Evolutionary conservation across 441 rosid species (phyloP), one percentile per base, ranked within the genome.

Genomic region (Erodium moschatum): DNA sequence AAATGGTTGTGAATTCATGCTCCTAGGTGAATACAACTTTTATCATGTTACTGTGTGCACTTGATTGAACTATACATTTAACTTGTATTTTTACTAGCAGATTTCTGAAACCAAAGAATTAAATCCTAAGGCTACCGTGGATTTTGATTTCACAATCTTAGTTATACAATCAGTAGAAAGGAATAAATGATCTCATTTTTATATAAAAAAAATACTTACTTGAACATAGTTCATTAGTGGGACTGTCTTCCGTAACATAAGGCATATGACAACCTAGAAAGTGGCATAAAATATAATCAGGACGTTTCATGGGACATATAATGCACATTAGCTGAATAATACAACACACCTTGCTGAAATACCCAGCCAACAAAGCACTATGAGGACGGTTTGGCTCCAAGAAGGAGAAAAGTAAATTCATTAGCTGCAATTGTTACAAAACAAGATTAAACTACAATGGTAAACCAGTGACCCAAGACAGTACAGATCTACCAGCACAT

Each of bases 331-430:
- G 20, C 68, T n/a, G 11, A 38, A 68, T 18, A 35, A 68, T 16
- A 29, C 2, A 7, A 61, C 72, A 73, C 65, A 96, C 99, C 90
- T 96, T 96, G 81, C 99, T 87, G 48, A 96, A 96, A 80, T 90
- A 96, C 69, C 99, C 99, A 68, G 99, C 99, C 74, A 89, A 81
- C 80, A 89, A 81, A 4, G 97, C 87, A 76, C 96, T 90, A 74
- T 92, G 99, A 74, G 84, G 83, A 73, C 87, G 93, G 72, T 82
- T 78, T 3, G 97, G 93, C 80, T 88, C 90, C 96, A 96, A 81
- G 82, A 96, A 96, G 68, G 96, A 76, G 84, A 95, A 95, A 46
- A 95, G 94, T 64, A 92, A 74, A 83, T 92, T 79, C 96, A 95
- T 92, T 65, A 95, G 79, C 99, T 95, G 84, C 79, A 82, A 75